Evolutionary conservation across 176 grass and related monocot species (phyloP).

Genomic region (Saccharum officinarum): DNA sequence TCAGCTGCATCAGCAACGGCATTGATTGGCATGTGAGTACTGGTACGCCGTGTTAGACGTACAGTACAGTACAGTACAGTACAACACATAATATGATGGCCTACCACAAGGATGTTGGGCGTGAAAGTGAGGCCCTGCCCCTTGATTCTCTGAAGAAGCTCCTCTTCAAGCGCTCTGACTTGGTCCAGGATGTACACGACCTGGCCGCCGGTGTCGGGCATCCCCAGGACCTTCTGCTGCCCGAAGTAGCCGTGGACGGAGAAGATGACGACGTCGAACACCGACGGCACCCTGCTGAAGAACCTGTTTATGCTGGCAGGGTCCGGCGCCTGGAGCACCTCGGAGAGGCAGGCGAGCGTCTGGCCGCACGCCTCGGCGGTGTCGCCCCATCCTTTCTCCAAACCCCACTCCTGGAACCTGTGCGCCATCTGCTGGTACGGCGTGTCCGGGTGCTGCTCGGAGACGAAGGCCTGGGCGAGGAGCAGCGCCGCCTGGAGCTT

Average conservation of each 20-base stretch:
- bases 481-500: constrained; percentile 87
- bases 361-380: constrained; percentile 53
- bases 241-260: constrained; percentile 80
- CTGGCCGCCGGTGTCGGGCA: constrained; percentile 83
- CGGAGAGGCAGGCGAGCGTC: constrained; percentile 56
- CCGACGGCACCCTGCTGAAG: constrained; percentile 62
- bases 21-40: background rate
- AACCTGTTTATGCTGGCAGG: constrained; percentile 58
- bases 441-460: constrained; percentile 56
- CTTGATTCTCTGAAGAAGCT: constrained; percentile 65
- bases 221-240: constrained; percentile 68
- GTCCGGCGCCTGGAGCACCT: constrained; percentile 75
- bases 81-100: too few relatives aligned
- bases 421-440: constrained; percentile 73
- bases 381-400: constrained; percentile 78
- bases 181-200: constrained; percentile 87
- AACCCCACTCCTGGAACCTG: constrained; percentile 70
- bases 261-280: constrained; percentile 69
- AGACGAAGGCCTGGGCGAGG: constrained; percentile 62
- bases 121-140: constrained; percentile 52
- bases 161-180: constrained; percentile 70
- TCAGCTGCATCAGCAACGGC: constrained; percentile 41
- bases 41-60: too few relatives aligned
- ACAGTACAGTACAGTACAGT: too few relatives aligned
- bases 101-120: constrained; percentile 78